These are phyloP conservation scores for Davidsoniella eucalypti DNA, from an alignment of 2,329 filamentous ascomycete species.

Conservation along the genomic window DNA sequence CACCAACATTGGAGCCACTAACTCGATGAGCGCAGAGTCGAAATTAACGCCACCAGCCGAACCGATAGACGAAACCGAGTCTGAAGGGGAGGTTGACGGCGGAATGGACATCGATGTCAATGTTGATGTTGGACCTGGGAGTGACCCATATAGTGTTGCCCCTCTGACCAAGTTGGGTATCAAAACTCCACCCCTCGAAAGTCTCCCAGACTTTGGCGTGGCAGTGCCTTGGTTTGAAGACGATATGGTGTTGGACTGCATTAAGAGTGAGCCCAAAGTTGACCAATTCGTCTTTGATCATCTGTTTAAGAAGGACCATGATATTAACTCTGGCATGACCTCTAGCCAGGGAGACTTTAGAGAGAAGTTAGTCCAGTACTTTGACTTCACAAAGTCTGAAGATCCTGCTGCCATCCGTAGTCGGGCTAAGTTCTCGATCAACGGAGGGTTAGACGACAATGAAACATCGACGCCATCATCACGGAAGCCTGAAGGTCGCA, in stretches of 20 bases:
- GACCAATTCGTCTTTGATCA: constrained; percentile 30
- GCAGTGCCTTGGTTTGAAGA: constrained; percentile 8
- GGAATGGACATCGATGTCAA: constrained; percentile 39
- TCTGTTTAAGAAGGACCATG: background rate
- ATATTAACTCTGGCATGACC: background rate
- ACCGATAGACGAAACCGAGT: constrained; percentile 9
- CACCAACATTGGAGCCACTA: background rate
- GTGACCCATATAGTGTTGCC: constrained; percentile 19
- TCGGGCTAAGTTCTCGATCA: constrained; percentile 34
- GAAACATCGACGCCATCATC: constrained; percentile 18
- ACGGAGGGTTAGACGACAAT: constrained; percentile 18
- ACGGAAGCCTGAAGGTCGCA: constrained; percentile 35
- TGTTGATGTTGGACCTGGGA: constrained; percentile 19
- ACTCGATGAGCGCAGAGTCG: constrained; percentile 10
- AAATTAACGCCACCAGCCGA: constrained; percentile 14
- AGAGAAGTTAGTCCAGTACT: constrained; percentile 24
- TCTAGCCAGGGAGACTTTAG: constrained; percentile 1
- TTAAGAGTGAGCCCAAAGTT: constrained; percentile 25
- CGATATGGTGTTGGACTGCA: constrained; percentile 21
- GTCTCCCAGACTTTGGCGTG: constrained; percentile 30
- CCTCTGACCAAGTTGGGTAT: constrained; percentile 24
- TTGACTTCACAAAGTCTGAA: constrained; percentile 38
- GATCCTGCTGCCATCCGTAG: constrained; percentile 38
- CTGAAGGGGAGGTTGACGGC: constrained; percentile 30
- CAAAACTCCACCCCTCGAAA: constrained; percentile 37